Percentiles rank a stretch among this genome's conserved stretches.
Conservation (phyloP, 345 rosid genomes). For the Alliaria petiolata region DNA sequence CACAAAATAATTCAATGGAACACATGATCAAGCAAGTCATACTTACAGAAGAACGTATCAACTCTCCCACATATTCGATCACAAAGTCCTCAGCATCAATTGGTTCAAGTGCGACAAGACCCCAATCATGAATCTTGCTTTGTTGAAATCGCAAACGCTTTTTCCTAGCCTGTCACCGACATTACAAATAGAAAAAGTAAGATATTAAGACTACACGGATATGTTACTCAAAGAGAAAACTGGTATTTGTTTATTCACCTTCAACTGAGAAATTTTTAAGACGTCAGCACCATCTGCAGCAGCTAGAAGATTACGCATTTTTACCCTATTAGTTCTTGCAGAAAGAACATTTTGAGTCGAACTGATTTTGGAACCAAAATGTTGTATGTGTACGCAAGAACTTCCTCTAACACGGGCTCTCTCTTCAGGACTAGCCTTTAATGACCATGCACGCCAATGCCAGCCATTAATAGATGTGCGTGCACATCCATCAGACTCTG, state of each 20-base stretch:
- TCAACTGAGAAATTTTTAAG: conserved; percentile 84
- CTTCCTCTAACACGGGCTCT: conserved; percentile 77
- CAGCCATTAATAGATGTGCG: conserved; percentile 85
- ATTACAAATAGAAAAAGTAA: not conserved
- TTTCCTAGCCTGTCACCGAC: conserved; percentile 73
- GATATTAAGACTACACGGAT: not conserved
- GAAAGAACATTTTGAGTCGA: conserved; percentile 68
- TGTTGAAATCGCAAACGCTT: conserved; percentile 85
- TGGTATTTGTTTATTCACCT: conserved; percentile 44
- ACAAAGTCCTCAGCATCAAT: conserved; percentile 98
- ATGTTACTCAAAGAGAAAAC: conserved; percentile 18
- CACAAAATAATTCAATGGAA: not conserved
- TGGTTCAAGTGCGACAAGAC: conserved; percentile 90
- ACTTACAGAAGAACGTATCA: conserved; percentile 87
- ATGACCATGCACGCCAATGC: conserved; percentile 95
- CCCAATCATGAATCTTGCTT: conserved; percentile 99
- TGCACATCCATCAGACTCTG: conserved; percentile 87
- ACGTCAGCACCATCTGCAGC: conserved; percentile 97
- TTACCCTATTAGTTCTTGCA: conserved; percentile 95
- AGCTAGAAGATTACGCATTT: conserved; percentile 95
- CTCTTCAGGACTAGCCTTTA: conserved; percentile 71
- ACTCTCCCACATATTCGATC: conserved; percentile 96
- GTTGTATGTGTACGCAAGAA: conserved; percentile 32
- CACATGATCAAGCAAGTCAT: conserved; percentile 7
- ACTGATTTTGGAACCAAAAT: conserved; percentile 48